phyloP scores from a whole-genome alignment of 2,329 filamentous ascomycete species.

The Penicillium sp. region DNA sequence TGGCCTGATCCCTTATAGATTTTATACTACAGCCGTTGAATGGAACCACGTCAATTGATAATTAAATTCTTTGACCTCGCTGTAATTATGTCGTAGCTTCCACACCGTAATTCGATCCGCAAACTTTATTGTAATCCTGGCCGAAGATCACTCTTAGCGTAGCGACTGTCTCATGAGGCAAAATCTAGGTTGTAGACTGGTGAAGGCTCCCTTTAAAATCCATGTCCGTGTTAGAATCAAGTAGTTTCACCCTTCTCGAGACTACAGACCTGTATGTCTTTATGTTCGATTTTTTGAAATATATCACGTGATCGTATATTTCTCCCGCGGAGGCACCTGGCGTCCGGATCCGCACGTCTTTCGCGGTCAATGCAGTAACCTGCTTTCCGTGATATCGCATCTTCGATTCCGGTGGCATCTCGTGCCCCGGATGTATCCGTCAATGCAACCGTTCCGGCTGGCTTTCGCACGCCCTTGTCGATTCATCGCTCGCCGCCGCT shows the following conservation, averaged over 20 bases:
- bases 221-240: background rate
- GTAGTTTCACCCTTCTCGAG: background rate
- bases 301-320: conserved; percentile 19
- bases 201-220: background rate
- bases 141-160: conserved; percentile 14
- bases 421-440: conserved; percentile 35
- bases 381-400: conserved; percentile 10
- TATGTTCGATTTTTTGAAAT: background rate
- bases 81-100: background rate
- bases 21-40: background rate
- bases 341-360: conserved; percentile 2
- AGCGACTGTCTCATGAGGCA: background rate
- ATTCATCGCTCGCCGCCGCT: conserved; percentile 38
- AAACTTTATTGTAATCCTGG: conserved; percentile 16
- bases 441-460: conserved; percentile 40
- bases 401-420: conserved; percentile 25
- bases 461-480: conserved; percentile 37
- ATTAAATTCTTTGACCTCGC: background rate
- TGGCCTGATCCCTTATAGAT: background rate
- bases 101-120: conserved; percentile 1
- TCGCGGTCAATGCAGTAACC: conserved; percentile 9
- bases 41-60: background rate
- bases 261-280: background rate
- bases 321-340: conserved; percentile 10
- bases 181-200: background rate